Conservation (phyloP, 306 rosid genomes). For the Cicer yamashitae region DNA sequence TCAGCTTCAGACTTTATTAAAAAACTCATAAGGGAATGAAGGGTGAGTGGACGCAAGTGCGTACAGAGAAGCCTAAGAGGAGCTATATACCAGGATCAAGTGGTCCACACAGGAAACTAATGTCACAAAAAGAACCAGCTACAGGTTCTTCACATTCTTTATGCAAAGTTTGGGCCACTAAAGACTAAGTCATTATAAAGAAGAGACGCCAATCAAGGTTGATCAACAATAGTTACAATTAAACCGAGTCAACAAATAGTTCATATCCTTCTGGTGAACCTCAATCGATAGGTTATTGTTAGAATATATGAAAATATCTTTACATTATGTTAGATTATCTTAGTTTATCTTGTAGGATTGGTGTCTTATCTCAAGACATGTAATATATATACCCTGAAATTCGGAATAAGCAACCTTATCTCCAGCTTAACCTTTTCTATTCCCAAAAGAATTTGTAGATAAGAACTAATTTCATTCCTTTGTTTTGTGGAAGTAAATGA, state of each 20-base stretch:
- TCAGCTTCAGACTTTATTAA: too few relatives aligned
- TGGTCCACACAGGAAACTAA: constrained; percentile 1
- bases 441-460: background rate
- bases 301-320: background rate
- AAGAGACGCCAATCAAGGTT: constrained; percentile 6
- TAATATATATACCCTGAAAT: background rate
- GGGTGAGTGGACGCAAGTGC: background rate
- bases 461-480: background rate
- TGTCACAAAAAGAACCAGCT: background rate
- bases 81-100: background rate
- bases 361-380: too few relatives aligned
- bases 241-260: background rate
- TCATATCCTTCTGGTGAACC: constrained; percentile 9
- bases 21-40: background rate
- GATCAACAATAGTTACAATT: background rate
- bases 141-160: constrained; percentile 17
- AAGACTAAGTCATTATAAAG: constrained; percentile 6
- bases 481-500: background rate
- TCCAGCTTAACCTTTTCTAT: background rate
- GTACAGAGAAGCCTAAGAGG: background rate
- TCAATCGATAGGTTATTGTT: background rate
- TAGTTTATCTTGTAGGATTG: background rate
- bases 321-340: background rate
- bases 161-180: constrained; percentile 11
- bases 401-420: constrained; percentile 11